These are phyloP conservation scores for Epichloe uncinata DNA, from an alignment of 2,329 filamentous ascomycete genomes.

Conservation along the genomic window DNA sequence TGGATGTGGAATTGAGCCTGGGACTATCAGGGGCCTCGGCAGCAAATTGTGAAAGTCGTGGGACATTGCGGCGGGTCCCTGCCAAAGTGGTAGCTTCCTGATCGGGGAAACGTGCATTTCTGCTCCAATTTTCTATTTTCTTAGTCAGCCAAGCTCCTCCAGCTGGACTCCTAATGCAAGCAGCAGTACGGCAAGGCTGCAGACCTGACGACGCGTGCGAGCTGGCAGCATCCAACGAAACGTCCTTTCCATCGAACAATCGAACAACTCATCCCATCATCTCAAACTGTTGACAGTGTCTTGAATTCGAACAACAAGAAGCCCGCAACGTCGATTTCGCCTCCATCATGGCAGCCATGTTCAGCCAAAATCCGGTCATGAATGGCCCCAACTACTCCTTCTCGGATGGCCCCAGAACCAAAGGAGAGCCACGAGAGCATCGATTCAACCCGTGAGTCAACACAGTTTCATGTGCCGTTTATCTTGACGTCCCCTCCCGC, in stretches of 20 bases:
- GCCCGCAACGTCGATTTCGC: too few relatives aligned
- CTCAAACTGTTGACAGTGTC: background rate
- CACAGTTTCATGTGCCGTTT: background rate
- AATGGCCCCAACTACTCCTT: conserved; percentile 59
- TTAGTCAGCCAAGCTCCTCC: conserved; percentile 30
- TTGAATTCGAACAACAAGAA: background rate
- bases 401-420: conserved; percentile 43
- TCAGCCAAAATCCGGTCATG: conserved; percentile 56
- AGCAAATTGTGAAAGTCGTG: background rate
- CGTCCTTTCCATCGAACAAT: conserved; percentile 9
- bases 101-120: background rate
- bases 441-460: conserved; percentile 76
- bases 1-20: background rate
- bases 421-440: conserved; percentile 54
- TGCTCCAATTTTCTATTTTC: conserved; percentile 13
- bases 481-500: background rate
- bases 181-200: conserved; percentile 4
- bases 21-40: background rate
- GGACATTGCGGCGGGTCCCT: background rate
- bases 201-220: conserved; percentile 22
- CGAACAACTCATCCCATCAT: conserved; percentile 5
- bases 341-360: conserved; percentile 47
- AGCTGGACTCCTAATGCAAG: conserved; percentile 9
- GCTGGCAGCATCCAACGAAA: conserved; percentile 9
- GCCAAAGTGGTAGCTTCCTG: background rate